These are phyloP conservation scores for Dentipellis fragilis DNA, from an alignment of 768 basidiomycete genomes.

Conservation along the genomic window DNA sequence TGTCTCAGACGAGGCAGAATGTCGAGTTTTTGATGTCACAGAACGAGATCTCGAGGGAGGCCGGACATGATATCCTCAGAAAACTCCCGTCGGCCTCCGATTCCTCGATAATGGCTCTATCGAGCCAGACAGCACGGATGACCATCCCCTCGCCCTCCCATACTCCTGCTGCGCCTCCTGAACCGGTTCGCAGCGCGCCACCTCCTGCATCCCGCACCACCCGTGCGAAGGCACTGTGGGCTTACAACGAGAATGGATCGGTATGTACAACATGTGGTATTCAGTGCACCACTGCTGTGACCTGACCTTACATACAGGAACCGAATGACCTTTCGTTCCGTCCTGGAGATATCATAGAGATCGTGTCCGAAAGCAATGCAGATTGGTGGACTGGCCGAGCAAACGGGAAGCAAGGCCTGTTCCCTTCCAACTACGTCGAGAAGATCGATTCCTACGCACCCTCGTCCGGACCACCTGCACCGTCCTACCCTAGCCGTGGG, in stretches of 20 bases:
- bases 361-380: slow-evolving; percentile 68
- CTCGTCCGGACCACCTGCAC: slow-evolving; percentile 4
- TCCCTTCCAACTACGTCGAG: slow-evolving; percentile 72
- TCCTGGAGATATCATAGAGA: slow-evolving; percentile 67
- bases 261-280: slow-evolving; percentile 22
- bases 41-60: slow-evolving; percentile 29
- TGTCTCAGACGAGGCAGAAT: slow-evolving; percentile 37
- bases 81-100: slow-evolving; percentile 24
- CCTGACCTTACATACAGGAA: slow-evolving; percentile 36
- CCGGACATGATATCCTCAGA: slow-evolving; percentile 28
- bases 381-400: slow-evolving; percentile 82
- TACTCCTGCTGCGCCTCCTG: slow-evolving; percentile 3
- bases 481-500: slow-evolving; percentile 8
- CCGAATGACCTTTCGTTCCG: slow-evolving; percentile 72
- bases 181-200: slow-evolving; percentile 13
- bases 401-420: slow-evolving; percentile 59
- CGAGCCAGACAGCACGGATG: slow-evolving; percentile 13
- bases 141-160: slow-evolving; percentile 6
- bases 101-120: slow-evolving; percentile 12
- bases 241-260: slow-evolving; percentile 50
- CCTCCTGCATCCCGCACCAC: slow-evolving; percentile 13
- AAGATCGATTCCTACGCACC: slow-evolving; percentile 27
- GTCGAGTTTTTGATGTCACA: slow-evolving; percentile 35
- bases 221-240: slow-evolving; percentile 52
- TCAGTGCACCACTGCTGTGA: background rate